Conservation (phyloP, 2,329 filamentous ascomycete genomes). For the Calonectria hongkongensis region DNA sequence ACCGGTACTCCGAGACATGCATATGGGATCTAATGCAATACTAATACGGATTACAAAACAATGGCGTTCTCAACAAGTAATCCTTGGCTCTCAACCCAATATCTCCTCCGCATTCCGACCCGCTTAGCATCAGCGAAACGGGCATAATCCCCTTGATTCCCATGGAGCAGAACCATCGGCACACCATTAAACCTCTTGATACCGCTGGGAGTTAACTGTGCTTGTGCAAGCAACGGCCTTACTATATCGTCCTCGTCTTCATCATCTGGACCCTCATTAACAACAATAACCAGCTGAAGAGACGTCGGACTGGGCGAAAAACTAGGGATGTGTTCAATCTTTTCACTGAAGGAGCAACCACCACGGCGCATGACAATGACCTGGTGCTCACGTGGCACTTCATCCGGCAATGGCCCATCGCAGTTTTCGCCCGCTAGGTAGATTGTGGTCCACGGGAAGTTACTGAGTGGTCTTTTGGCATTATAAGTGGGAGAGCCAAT, state of each 20-base stretch:
- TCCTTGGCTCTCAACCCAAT: slow-evolving; percentile 88
- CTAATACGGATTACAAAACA: slow-evolving; percentile 65
- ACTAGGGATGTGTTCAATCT: slow-evolving; percentile 88
- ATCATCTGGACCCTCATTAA: slow-evolving; percentile 72
- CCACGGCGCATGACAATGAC: slow-evolving; percentile 89
- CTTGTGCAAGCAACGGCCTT: slow-evolving; percentile 83
- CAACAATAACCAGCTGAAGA: slow-evolving; percentile 88
- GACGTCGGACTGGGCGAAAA: slow-evolving; percentile 77
- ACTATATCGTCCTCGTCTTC: slow-evolving; percentile 60
- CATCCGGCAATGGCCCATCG: slow-evolving; percentile 71
- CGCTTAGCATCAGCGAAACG: slow-evolving; percentile 78
- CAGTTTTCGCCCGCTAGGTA: slow-evolving; percentile 84
- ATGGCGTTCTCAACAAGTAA: slow-evolving; percentile 86
- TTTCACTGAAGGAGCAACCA: slow-evolving; percentile 88
- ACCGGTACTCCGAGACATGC: slow-evolving; percentile 51
- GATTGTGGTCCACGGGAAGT: slow-evolving; percentile 81
- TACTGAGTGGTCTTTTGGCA: slow-evolving; percentile 58
- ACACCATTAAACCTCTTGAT: slow-evolving; percentile 82
- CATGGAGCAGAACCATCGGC: slow-evolving; percentile 88
- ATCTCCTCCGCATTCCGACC: slow-evolving; percentile 85
- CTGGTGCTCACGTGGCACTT: slow-evolving; percentile 76
- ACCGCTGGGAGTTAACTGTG: slow-evolving; percentile 82
- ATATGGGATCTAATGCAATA: slow-evolving; percentile 33
- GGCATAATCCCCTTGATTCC: slow-evolving; percentile 76
- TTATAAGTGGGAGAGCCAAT: slow-evolving; percentile 65